phyloP scores from a whole-genome alignment of 352 stramenopile genomes.

The Globisporangium solare region DNA sequence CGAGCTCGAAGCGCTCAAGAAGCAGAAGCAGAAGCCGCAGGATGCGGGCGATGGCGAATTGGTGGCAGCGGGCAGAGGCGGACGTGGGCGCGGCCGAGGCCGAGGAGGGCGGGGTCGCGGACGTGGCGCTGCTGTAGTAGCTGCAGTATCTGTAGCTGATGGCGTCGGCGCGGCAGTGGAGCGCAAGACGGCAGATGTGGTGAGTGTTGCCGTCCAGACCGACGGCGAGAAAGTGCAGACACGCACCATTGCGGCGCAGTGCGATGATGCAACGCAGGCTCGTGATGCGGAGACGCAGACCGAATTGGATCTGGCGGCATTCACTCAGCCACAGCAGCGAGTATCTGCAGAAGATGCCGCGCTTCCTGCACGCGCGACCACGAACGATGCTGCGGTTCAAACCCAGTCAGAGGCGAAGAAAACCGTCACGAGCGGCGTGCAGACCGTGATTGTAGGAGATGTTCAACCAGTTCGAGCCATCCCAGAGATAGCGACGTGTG shows the following conservation, averaged over 20 bases:
- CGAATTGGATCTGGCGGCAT: not conserved
- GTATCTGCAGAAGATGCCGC: no score
- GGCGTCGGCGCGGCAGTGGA: not conserved
- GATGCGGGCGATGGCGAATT: conserved; percentile 9
- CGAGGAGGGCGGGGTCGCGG: conserved; percentile 2
- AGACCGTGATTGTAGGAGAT: not conserved
- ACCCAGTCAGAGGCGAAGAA: not conserved
- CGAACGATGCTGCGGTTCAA: not conserved
- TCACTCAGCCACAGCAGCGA: no score
- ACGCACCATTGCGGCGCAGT: not conserved
- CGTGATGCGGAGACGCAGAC: not conserved
- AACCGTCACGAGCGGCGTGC: not conserved
- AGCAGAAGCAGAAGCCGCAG: conserved; percentile 16
- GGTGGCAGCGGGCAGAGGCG: not conserved
- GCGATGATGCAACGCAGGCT: not conserved
- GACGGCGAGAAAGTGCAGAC: no score
- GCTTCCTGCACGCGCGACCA: not conserved
- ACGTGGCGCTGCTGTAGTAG: not conserved
- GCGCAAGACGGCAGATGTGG: no score
- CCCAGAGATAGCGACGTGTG: no score
- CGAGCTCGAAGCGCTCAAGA: conserved; percentile 40
- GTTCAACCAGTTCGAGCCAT: no score
- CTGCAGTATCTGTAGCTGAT: not conserved
- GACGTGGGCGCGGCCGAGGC: conserved; percentile 4
- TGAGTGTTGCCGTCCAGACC: not conserved